Evolutionary conservation across 352 stramenopile species (phyloP), one percentile per base, ranked within the genome.

Genomic region (Albugo candida): DNA sequence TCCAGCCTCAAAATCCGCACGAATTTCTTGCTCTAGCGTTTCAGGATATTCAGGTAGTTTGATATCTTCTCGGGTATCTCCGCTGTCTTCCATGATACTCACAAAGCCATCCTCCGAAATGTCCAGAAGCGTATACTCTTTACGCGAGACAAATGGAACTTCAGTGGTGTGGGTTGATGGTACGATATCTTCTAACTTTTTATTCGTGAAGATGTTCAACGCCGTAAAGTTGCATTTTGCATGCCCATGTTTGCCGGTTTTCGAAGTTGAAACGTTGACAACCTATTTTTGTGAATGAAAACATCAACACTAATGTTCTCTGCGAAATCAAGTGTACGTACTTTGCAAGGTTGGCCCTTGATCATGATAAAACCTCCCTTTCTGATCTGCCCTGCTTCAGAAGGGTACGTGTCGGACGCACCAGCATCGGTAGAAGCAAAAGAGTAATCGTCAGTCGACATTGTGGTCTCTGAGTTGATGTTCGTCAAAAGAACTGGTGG

Each of bases 241-340:
- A 85, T 99, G 95, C 54, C 95, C 95, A 84, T 99, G 95, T 92
- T 99, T 99, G 76, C 95, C 95, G 52, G 95, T 99, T 93, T 99
- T 99, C 53, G 95, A 99, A 53, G 96, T 98, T 58, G 95, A 98
- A 56, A 99, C 95, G 62, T 67, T 93, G 47, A 93, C 82, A 39
- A 95, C 77, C 47, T 64, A 34, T 47, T 21, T 37, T 54, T n/a
- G 12, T 31, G 14, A 40, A 2, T 18, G 6, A 18, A 6, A 2
- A 21, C 5, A 49, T 54, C 17, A 57, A 37, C 14, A 48, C 18
- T 17, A 19, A 14, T 2, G 36, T 44, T 24, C 36, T 34, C 35
- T 10, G 18, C 10, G 27, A 17, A 20, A 17, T 14, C 11, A 36
- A 49, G n/a, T 12, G 36, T 76, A 48, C 41, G 41, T 52, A 93